Conservation (phyloP, 2,329 filamentous ascomycete species). For the Monilinia aucupariae region DNA sequence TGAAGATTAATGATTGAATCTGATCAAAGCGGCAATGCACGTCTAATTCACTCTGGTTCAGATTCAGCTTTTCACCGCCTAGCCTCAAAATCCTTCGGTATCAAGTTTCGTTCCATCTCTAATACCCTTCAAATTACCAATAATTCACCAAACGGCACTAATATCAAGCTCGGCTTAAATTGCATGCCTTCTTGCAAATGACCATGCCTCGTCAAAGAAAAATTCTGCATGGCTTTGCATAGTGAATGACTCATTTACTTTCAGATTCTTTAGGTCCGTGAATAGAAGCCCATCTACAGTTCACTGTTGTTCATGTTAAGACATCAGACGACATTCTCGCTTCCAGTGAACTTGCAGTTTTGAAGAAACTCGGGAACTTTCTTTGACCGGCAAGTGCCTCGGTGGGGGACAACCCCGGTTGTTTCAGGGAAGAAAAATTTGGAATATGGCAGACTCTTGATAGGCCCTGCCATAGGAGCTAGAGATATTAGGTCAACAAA, state of each 20-base stretch:
- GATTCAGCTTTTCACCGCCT: too few species aligned
- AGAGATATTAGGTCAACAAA: neutral
- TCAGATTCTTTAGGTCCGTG: neutral
- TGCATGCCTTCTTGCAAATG: neutral
- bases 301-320: neutral
- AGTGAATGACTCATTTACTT: too few species aligned
- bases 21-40: neutral
- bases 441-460: too few species aligned
- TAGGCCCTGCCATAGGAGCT: neutral
- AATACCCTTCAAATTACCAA: neutral
- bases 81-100: neutral
- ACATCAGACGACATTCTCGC: neutral
- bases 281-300: neutral
- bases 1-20: too few species aligned
- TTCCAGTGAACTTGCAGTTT: neutral
- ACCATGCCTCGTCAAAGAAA: neutral
- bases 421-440: too few species aligned
- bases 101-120: neutral
- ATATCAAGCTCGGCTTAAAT: neutral
- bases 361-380: neutral
- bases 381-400: neutral
- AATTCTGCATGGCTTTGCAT: neutral
- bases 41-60: neutral
- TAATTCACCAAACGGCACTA: neutral
- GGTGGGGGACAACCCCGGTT: neutral